phyloP scores from a whole-genome alignment of 2,329 filamentous ascomycete genomes.

The Dothiorella sarmentorum region DNA sequence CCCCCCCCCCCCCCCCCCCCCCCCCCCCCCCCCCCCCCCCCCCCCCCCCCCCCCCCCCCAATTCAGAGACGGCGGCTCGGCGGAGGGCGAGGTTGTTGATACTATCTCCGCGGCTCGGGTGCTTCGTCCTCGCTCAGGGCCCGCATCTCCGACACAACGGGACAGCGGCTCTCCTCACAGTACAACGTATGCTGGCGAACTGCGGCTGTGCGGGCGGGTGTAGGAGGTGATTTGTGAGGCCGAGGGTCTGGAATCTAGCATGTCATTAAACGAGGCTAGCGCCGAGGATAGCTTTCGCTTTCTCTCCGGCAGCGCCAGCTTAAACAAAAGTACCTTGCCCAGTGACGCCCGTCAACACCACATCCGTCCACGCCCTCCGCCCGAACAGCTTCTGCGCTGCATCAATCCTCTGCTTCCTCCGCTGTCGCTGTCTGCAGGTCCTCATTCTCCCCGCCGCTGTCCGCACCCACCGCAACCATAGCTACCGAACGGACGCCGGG shows the following conservation, averaged over 20 bases:
- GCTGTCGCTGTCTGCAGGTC: not conserved
- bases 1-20: too few species aligned
- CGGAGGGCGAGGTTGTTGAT: not conserved
- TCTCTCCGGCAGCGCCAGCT: conserved; percentile 14
- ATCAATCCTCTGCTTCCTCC: conserved; percentile 17
- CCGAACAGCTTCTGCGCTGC: not conserved
- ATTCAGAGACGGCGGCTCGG: not conserved
- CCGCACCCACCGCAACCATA: conserved; percentile 20
- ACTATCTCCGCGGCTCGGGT: conserved; percentile 1
- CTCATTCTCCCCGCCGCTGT: not conserved
- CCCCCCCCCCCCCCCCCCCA: too few species aligned
- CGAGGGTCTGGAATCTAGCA: conserved; percentile 11
- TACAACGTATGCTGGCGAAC: not conserved
- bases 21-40: too few species aligned
- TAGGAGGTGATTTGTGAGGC: conserved; percentile 13
- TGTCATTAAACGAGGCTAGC: conserved; percentile 14
- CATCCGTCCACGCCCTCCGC: not conserved
- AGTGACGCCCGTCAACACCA: conserved; percentile 1
- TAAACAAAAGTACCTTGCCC: conserved; percentile 11
- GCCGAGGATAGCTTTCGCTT: conserved; percentile 12
- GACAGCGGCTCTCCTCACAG: too few species aligned
- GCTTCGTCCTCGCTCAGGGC: not conserved
- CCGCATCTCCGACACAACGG: not conserved
- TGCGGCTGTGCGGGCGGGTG: not conserved
- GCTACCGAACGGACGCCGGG: conserved; percentile 35